These are phyloP conservation scores for Ceratocystiopsis minuta DNA, from an alignment of 2,329 filamentous ascomycete species.

Conservation along the genomic window DNA sequence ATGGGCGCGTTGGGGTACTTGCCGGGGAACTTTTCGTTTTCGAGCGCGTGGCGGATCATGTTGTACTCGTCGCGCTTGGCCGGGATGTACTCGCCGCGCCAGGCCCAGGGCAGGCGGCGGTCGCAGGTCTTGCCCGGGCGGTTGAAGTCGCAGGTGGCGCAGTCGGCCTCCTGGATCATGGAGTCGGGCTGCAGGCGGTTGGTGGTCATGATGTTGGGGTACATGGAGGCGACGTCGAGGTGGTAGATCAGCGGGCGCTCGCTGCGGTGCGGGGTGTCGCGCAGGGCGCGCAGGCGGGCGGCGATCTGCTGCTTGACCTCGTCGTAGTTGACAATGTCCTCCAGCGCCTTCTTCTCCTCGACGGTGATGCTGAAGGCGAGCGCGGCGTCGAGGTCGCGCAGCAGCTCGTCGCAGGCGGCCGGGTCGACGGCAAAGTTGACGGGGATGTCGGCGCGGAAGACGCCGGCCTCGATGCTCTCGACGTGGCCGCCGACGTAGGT, in stretches of 20 bases:
- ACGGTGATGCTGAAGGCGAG: constrained; percentile 73
- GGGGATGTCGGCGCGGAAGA: constrained; percentile 89
- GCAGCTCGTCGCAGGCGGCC: constrained; percentile 71
- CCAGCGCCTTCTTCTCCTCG: constrained; percentile 66
- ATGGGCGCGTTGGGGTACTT: constrained; percentile 50
- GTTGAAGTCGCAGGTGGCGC: constrained; percentile 96
- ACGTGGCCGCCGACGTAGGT: constrained; percentile 98
- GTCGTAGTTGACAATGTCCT: constrained; percentile 65
- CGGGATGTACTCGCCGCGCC: constrained; percentile 92
- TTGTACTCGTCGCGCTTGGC: constrained; percentile 97
- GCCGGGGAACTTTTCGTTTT: constrained; percentile 83
- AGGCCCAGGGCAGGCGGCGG: constrained; percentile 84
- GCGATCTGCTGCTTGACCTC: constrained; percentile 72
- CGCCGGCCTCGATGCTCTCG: constrained; percentile 95
- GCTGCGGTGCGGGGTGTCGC: constrained; percentile 63
- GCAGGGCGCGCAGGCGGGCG: constrained; percentile 51
- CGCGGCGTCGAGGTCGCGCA: constrained; percentile 72
- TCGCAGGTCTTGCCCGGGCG: constrained; percentile 94
- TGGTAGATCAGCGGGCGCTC: constrained; percentile 92
- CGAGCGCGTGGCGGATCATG: constrained; percentile 84
- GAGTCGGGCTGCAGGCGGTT: constrained; percentile 95
- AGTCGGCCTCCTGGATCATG: constrained; percentile 95
- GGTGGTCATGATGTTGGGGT: constrained; percentile 99
- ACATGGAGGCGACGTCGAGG: constrained; percentile 97
- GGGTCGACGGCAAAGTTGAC: constrained; percentile 88